phyloP scores from a whole-genome alignment of 768 basidiomycete genomes.

The Pleurotus giganteus region DNA sequence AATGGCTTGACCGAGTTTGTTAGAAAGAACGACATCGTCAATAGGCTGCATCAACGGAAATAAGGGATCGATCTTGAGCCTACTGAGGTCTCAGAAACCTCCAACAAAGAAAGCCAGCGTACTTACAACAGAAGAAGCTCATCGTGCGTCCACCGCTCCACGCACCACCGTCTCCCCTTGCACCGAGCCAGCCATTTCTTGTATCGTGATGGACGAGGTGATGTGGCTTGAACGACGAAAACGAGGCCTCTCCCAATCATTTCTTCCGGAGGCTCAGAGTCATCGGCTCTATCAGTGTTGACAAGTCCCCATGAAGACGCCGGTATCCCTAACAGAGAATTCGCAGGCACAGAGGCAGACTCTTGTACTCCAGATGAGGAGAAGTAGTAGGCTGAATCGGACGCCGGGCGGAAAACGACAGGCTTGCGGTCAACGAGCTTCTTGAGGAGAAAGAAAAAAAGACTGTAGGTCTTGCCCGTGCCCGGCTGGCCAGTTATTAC shows the following conservation, averaged over 20 bases:
- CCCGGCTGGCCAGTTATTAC: background rate
- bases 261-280: background rate
- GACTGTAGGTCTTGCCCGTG: background rate
- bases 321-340: background rate
- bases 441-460: background rate
- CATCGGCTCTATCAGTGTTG: background rate
- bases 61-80: background rate
- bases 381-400: background rate
- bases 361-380: background rate
- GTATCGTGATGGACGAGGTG: background rate
- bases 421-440: background rate
- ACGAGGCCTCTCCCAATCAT: no score
- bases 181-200: background rate
- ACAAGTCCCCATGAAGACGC: background rate
- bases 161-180: background rate
- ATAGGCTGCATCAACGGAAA: background rate
- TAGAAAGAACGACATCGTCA: background rate
- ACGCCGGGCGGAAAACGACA: background rate
- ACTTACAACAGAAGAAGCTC: background rate
- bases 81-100: background rate
- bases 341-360: background rate
- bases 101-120: background rate
- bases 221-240: conserved; percentile 1
- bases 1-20: background rate
- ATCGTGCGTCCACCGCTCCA: background rate